Evolutionary conservation across 441 rosid species (phyloP).

Genomic region (Pelargonium myrrhifolium): DNA sequence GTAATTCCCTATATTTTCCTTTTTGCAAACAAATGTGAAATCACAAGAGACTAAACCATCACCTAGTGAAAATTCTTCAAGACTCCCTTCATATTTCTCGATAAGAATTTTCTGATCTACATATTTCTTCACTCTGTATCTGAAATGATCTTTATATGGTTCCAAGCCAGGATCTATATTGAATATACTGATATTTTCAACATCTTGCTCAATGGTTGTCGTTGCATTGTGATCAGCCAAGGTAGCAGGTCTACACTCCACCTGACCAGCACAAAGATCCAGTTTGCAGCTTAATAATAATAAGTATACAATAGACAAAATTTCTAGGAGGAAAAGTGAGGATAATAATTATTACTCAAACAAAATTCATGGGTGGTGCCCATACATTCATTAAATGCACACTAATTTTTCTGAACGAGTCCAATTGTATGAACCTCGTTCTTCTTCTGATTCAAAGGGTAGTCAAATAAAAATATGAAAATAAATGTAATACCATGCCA

Average conservation of each 20-base stretch:
- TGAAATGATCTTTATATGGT: slow-evolving; percentile 60
- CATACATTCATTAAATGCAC: background rate
- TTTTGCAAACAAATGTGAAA: slow-evolving; percentile 3
- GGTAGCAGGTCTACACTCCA: slow-evolving; percentile 24
- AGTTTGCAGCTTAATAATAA: slow-evolving; percentile 1
- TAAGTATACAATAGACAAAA: background rate
- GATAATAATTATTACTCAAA: background rate
- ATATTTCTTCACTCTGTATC: slow-evolving; percentile 45
- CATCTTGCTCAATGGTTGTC: slow-evolving; percentile 32
- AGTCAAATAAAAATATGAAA: background rate
- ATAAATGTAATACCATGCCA: background rate
- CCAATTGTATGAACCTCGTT: background rate
- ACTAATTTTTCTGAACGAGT: background rate
- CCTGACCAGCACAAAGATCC: slow-evolving; percentile 21
- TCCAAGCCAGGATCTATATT: slow-evolving; percentile 43
- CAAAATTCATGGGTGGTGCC: background rate
- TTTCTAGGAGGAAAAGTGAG: slow-evolving; percentile 2
- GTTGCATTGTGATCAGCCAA: slow-evolving; percentile 42
- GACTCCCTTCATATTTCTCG: slow-evolving; percentile 59
- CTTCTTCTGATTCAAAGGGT: background rate
- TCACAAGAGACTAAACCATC: slow-evolving; percentile 12
- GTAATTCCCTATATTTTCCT: background rate
- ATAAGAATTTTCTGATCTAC: slow-evolving; percentile 46
- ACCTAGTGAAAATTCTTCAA: slow-evolving; percentile 70
- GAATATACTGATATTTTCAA: slow-evolving; percentile 42